phyloP scores from a whole-genome alignment of 805 yeast genomes.

The Nakazawaea siamensis region DNA sequence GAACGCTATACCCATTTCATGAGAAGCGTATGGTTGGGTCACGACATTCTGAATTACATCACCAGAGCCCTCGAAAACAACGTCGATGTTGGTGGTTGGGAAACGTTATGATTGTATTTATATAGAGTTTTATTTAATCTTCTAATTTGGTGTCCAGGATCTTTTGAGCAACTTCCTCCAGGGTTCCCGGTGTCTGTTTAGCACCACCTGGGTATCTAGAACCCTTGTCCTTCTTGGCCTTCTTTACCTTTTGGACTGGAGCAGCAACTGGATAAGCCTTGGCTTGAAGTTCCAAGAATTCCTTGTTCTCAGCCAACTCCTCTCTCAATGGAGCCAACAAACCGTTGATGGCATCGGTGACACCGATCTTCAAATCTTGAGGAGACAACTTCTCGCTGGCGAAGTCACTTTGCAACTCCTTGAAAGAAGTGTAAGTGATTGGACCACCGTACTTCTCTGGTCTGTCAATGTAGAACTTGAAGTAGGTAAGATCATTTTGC shows the following conservation, averaged over 20 bases:
- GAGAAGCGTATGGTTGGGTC: slow-evolving; percentile 67
- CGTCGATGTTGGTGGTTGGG: slow-evolving; percentile 94
- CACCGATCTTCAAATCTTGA: slow-evolving; percentile 90
- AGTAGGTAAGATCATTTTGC: slow-evolving; percentile 39
- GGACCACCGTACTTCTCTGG: slow-evolving; percentile 98
- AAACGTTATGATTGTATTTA: slow-evolving; percentile 42
- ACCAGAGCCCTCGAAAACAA: slow-evolving; percentile 75
- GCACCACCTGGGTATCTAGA: slow-evolving; percentile 85
- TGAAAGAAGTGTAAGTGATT: slow-evolving; percentile 60
- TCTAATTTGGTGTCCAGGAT: slow-evolving; percentile 30
- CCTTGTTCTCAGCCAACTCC: slow-evolving; percentile 51
- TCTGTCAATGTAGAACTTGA: slow-evolving; percentile 70
- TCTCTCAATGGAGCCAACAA: slow-evolving; percentile 80
- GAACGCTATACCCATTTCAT: slow-evolving; percentile 59
- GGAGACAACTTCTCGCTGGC: slow-evolving; percentile 74
- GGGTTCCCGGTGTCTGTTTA: slow-evolving; percentile 15
- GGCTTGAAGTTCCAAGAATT: slow-evolving; percentile 64
- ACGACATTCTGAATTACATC: slow-evolving; percentile 67
- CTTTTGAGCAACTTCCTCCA: slow-evolving; percentile 25
- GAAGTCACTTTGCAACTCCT: slow-evolving; percentile 63
- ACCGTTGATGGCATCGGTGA: slow-evolving; percentile 73
- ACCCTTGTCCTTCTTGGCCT: slow-evolving; percentile 82
- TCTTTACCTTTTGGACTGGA: slow-evolving; percentile 58
- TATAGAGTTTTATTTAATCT: background rate
- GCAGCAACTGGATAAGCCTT: slow-evolving; percentile 81